These are phyloP conservation scores for Alternaria angustiovoidea DNA, from an alignment of 2,329 filamentous ascomycete genomes.

Conservation along the genomic window DNA sequence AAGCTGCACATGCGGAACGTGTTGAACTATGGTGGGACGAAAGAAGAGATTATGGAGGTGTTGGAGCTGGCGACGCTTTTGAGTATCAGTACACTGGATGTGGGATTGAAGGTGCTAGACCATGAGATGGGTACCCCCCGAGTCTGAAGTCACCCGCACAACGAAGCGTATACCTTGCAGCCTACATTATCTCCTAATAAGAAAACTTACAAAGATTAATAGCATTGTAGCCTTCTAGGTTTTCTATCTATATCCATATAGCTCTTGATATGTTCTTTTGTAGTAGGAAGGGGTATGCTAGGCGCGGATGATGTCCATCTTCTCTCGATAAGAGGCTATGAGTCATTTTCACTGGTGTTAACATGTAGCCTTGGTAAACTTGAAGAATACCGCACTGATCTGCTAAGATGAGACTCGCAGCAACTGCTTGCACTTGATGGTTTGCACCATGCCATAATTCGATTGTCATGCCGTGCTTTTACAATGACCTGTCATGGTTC, in stretches of 20 bases:
- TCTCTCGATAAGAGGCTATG: too few relatives aligned
- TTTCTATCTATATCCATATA: too few relatives aligned
- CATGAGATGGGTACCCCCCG: conserved; percentile 21
- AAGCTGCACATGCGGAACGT: conserved; percentile 61
- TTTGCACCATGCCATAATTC: background rate
- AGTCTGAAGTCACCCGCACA: background rate
- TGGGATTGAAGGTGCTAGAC: conserved; percentile 34
- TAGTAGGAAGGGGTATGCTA: too few relatives aligned
- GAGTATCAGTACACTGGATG: conserved; percentile 43
- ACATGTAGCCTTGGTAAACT: too few relatives aligned
- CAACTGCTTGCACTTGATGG: background rate
- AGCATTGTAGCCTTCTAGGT: too few relatives aligned
- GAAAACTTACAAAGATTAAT: too few relatives aligned
- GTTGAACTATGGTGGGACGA: conserved; percentile 55
- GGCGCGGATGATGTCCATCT: too few relatives aligned
- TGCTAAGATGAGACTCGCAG: background rate
- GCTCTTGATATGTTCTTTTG: too few relatives aligned
- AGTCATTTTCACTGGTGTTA: too few relatives aligned
- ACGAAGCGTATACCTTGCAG: too few relatives aligned
- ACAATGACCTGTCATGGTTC: background rate
- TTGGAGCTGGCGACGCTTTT: conserved; percentile 55
- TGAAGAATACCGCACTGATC: too few relatives aligned
- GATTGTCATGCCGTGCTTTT: background rate
- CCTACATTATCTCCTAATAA: too few relatives aligned
- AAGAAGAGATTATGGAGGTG: conserved; percentile 59